Base-by-base conservation (phyloP, 306 rosid genomes). In the Casuarina equisetifolia region DNA sequence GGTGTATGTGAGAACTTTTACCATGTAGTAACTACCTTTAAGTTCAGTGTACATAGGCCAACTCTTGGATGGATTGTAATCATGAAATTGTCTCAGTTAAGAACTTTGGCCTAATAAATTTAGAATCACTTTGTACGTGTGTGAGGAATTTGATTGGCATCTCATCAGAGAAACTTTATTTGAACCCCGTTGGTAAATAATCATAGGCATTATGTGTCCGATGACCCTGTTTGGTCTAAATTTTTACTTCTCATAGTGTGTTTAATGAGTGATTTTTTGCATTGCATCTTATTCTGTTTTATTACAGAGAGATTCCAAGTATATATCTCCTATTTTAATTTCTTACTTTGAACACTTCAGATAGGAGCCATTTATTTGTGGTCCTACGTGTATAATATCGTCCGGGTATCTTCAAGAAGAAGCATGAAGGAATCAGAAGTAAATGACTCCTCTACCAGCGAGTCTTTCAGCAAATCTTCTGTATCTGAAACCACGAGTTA, bases 341-440 rank as follows among this genome's bases (percentile, higher is more conserved):
- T 6, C n/a, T 50, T 46, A n/a, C 49, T 50, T 9, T 49, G 39
- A 0, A 63, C 52, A 72, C 49, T 84, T 78, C 87, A 89, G 93
- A 63, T 66, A 1, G 89, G 91, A 75, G 80, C 83, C 82, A 25
- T 87, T 62, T 86, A 67, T 59, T 19, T 85, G 48, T 89, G 91
- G 93, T 83, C 91, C 1, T 89, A 81, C 17, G 91, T 89, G 19
- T 89, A 84, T 79, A 89, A 86, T 76, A 77, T 89, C 17, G 82
- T 89, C 25, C 77, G 91, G 74, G 25, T 89, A 50, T 87, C 88
- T 71, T 72, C 89, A 73, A 75, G 6, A 19, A 77, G 36, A 49
- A 55, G 38, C 61, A 53, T 16, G 43, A 69, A 38, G 25, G 82
- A 68, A 43, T 53, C 81, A 39, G 10, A 4, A 9, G 19, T 5